Evolutionary conservation across 2,329 filamentous ascomycete genomes (phyloP), one percentile per base, ranked within the genome.

Genomic region (Paraphaeosphaeria sporulosa): DNA sequence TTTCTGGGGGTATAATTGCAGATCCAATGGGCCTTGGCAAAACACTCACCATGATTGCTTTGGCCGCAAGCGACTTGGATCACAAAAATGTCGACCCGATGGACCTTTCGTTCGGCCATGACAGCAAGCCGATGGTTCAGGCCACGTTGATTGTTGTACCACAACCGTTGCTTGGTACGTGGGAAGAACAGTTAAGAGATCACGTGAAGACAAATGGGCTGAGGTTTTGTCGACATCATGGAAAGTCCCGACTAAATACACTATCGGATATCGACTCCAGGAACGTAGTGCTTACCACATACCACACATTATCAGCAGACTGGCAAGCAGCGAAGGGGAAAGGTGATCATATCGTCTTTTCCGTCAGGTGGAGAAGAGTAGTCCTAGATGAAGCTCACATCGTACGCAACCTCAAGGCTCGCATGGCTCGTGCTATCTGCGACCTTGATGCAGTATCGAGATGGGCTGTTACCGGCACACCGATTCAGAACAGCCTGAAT

Each of bases 301-400:
- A 65, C 42, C 64, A 65, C 9, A 68, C 66, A 2, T 12, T 67
- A 10, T 54, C 57, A 6, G 60, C 61, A 15, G 64, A 69, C 17
- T 64, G 59, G 52, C 62, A 54, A 30, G 30, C 30, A 32, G 5
- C 10, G 19, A 61, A 55, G 17, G 36, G 13, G 1, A 40, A 9
- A 19, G 42, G 38, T 30, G 25, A 49, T 13, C 51, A 50, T 19
- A 27, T 61, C 8, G 50, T 68, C 19, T 67, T 80, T 58, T 71
- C 69, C 0, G 61, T 67, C 0, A 32, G 8, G 10, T 32, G 30
- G 4, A 32, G 62, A 4, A 69, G 79, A 7, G 69, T 82, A 6
- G 70, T 82, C 66, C 78, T 88, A 0, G 82, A 84, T 12, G 86
- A 87, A 69, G 82, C 80, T 4, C 82, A 83, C 57, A 65, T 76